These are phyloP conservation scores for Torulaspora quercuum DNA, from an alignment of 805 yeast species.

Conservation along the genomic window DNA sequence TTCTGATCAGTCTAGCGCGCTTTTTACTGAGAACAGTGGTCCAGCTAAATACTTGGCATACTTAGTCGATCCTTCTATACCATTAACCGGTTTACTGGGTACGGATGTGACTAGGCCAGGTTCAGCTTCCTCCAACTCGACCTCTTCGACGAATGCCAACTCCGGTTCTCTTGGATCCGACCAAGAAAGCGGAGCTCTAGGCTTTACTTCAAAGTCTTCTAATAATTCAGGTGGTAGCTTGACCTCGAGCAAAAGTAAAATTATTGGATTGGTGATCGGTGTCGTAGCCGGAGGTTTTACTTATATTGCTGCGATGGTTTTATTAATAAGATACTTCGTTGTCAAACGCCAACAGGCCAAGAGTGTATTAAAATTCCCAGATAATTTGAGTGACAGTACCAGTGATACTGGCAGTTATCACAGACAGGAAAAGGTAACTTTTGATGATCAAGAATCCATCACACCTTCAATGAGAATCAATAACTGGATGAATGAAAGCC, in stretches of 20 bases:
- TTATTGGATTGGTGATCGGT: constrained; percentile 81
- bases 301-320: constrained; percentile 58
- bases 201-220: constrained; percentile 26
- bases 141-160: constrained; percentile 35
- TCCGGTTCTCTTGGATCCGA: constrained; percentile 11
- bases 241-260: constrained; percentile 40
- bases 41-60: constrained; percentile 56
- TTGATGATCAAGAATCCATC: constrained; percentile 21
- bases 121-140: constrained; percentile 58
- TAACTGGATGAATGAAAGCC: constrained; percentile 35
- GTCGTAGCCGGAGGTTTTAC: constrained; percentile 71
- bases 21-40: constrained; percentile 58
- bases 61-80: constrained; percentile 56
- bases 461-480: constrained; percentile 32
- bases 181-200: constrained; percentile 17
- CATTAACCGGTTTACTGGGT: constrained; percentile 27
- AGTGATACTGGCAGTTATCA: constrained; percentile 15
- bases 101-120: constrained; percentile 70
- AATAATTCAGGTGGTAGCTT: constrained; percentile 14
- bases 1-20: constrained; percentile 51
- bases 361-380: constrained; percentile 21
- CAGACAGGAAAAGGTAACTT: constrained; percentile 17
- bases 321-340: constrained; percentile 51
- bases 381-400: constrained; percentile 17
- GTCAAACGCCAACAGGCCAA: constrained; percentile 32